A percentile compares a stretch with the other conserved stretches of the same genome.
phyloP scores from a whole-genome alignment of 345 rosid genomes.

The Lagerstroemia speciosa region DNA sequence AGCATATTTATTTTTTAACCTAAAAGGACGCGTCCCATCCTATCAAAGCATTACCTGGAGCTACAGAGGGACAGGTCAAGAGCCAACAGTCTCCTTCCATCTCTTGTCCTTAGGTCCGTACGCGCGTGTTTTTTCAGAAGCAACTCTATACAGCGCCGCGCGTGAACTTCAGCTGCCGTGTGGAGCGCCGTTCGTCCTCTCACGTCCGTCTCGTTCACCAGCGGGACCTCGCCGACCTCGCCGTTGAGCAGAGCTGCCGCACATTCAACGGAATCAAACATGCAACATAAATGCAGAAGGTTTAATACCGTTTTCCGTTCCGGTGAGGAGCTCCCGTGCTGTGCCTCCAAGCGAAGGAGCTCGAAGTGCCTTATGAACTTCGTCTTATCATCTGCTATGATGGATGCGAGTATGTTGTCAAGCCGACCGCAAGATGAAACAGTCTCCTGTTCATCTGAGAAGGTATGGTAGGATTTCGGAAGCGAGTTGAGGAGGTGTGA shows the following conservation, averaged over 20 bases:
- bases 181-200: constrained; percentile 53
- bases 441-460: constrained; percentile 6
- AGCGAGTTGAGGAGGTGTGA: constrained; percentile 18
- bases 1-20: neutral
- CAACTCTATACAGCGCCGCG: constrained; percentile 60
- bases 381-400: constrained; percentile 37
- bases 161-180: constrained; percentile 46
- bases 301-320: constrained; percentile 27
- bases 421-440: constrained; percentile 15
- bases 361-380: constrained; percentile 13
- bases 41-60: constrained; percentile 34
- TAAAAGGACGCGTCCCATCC: constrained; percentile 8
- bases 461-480: neutral
- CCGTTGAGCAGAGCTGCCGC: constrained; percentile 52
- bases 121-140: constrained; percentile 63
- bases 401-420: constrained; percentile 23
- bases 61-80: constrained; percentile 49
- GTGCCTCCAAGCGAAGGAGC: constrained; percentile 3
- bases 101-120: constrained; percentile 54
- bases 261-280: constrained; percentile 45
- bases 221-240: constrained; percentile 43
- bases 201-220: constrained; percentile 34
- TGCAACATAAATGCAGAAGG: constrained; percentile 51
- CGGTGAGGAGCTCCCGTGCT: neutral
- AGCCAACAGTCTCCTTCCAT: constrained; percentile 49